Evolutionary conservation across 2,329 filamentous ascomycete genomes (phyloP).

Genomic region (Parafenestella ontariensis): DNA sequence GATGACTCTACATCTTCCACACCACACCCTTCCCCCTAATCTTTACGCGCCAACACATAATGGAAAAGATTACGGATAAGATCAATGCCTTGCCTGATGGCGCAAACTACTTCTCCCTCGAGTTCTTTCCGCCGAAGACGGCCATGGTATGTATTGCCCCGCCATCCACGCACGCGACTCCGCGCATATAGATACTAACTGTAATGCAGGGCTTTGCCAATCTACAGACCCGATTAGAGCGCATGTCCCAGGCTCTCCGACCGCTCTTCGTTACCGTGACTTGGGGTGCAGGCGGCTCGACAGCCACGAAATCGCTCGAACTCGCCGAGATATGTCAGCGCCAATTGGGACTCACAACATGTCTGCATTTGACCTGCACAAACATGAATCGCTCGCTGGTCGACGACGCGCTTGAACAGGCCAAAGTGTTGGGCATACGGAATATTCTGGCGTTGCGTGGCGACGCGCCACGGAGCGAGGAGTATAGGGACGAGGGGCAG

Average conservation of each 20-base stretch:
- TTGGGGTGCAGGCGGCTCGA: slow-evolving; percentile 96
- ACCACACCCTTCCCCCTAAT: slow-evolving; percentile 3
- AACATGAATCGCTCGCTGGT: slow-evolving; percentile 91
- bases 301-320: slow-evolving; percentile 87
- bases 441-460: slow-evolving; percentile 93
- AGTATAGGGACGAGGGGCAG: slow-evolving; percentile 76
- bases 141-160: slow-evolving; percentile 69
- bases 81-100: slow-evolving; percentile 86
- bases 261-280: slow-evolving; percentile 97
- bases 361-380: slow-evolving; percentile 94
- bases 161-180: slow-evolving; percentile 16
- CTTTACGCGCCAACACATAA: slow-evolving; percentile 12
- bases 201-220: slow-evolving; percentile 78
- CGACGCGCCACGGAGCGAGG: slow-evolving; percentile 86
- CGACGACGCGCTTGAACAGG: slow-evolving; percentile 88
- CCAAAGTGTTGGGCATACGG: slow-evolving; percentile 86
- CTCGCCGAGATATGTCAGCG: slow-evolving; percentile 94
- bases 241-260: slow-evolving; percentile 89
- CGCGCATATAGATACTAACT: slow-evolving; percentile 12
- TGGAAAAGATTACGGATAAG: slow-evolving; percentile 86
- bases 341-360: slow-evolving; percentile 90
- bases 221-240: slow-evolving; percentile 87
- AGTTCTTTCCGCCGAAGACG: slow-evolving; percentile 99
- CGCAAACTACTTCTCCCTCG: slow-evolving; percentile 89
- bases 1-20: slow-evolving; percentile 38